These are phyloP conservation scores for Fragaria iinumae DNA, from an alignment of 306 rosid species.

Conservation along the genomic window DNA sequence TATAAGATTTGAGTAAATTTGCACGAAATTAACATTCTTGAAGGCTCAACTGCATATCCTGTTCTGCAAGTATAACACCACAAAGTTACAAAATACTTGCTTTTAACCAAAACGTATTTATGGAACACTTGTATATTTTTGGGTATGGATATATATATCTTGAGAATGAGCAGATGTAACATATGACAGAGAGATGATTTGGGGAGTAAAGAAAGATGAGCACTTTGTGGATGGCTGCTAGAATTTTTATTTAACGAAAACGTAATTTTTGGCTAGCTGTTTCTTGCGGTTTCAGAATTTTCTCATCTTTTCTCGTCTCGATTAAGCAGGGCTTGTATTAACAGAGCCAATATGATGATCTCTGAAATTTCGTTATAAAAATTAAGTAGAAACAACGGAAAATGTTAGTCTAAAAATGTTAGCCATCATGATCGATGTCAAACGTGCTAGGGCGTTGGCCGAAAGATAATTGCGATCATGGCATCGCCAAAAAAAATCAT, in stretches of 20 bases:
- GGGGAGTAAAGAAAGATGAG: background rate
- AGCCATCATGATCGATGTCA: too few species aligned
- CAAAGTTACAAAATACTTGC: background rate
- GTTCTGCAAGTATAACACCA: slow-evolving; percentile 25
- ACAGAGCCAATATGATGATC: background rate
- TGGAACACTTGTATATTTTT: background rate
- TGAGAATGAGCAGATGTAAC: slow-evolving; percentile 4
- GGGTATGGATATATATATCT: background rate
- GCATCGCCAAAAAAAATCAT: too few species aligned
- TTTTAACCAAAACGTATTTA: background rate
- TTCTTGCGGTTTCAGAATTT: background rate
- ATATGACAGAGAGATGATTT: background rate
- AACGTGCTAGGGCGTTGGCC: too few species aligned
- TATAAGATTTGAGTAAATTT: background rate
- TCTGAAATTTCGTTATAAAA: background rate
- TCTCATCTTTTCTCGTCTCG: background rate
- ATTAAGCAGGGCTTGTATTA: background rate
- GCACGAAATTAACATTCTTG: background rate
- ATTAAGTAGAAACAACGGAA: too few species aligned
- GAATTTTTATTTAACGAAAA: background rate
- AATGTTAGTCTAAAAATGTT: too few species aligned
- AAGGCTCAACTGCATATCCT: slow-evolving; percentile 5
- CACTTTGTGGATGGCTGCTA: background rate
- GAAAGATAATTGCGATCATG: too few species aligned
- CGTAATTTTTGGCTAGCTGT: background rate